Conservation (phyloP, 495 filamentous ascomycete genomes). For the Podospora fimiseda region DNA sequence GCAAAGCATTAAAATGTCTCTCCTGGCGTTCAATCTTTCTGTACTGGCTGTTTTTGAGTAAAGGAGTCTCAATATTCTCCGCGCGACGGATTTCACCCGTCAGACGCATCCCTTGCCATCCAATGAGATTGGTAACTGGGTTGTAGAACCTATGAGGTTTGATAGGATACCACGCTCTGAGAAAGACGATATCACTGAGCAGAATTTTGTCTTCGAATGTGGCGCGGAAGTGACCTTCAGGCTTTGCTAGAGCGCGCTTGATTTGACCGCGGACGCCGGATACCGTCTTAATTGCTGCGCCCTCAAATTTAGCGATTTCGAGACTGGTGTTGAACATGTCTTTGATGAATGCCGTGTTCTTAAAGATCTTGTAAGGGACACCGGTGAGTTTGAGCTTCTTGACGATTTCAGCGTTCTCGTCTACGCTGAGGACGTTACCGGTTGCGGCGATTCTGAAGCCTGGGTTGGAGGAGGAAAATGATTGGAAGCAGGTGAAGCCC, state of each 20-base stretch:
- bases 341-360: slow-evolving; percentile 97
- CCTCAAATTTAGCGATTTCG: slow-evolving; percentile 97
- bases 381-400: slow-evolving; percentile 87
- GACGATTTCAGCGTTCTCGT: slow-evolving; percentile 91
- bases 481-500: slow-evolving; percentile 88
- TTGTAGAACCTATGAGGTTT: slow-evolving; percentile 95
- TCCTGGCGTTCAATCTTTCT: slow-evolving; percentile 68
- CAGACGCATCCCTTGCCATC: slow-evolving; percentile 84
- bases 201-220: slow-evolving; percentile 98
- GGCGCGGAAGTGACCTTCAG: slow-evolving; percentile 89
- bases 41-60: slow-evolving; percentile 75
- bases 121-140: slow-evolving; percentile 84
- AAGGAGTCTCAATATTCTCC: slow-evolving; percentile 67
- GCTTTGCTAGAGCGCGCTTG: slow-evolving; percentile 84
- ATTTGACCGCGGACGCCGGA: slow-evolving; percentile 94
- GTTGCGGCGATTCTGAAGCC: slow-evolving; percentile 93
- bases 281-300: slow-evolving; percentile 88
- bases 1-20: slow-evolving; percentile 90
- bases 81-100: slow-evolving; percentile 88
- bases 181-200: slow-evolving; percentile 92
- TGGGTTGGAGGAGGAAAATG: slow-evolving; percentile 78
- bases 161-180: slow-evolving; percentile 93
- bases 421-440: slow-evolving; percentile 85
- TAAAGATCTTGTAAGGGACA: slow-evolving; percentile 92
- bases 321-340: slow-evolving; percentile 93